Conservation (phyloP, 1,284 basidiomycete species). For the Sanghuangporus weigelae region DNA sequence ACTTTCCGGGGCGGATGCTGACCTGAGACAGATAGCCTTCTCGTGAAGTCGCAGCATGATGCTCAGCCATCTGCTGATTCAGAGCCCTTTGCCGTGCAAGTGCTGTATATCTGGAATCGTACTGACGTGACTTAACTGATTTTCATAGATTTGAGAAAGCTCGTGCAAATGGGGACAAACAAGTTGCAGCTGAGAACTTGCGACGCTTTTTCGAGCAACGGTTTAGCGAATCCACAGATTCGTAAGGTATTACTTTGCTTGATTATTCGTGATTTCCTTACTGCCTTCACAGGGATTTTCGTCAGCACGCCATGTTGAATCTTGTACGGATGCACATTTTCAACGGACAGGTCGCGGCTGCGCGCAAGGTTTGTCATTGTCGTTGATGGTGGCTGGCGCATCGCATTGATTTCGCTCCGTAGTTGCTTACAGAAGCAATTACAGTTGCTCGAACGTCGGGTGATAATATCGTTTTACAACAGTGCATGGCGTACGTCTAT, state of each 20-base stretch:
- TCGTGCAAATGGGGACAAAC: conserved; percentile 58
- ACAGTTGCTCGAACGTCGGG: conserved; percentile 63
- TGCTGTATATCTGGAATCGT: not conserved
- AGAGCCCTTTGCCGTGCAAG: conserved; percentile 58
- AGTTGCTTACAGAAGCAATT: conserved; percentile 73
- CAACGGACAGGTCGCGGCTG: conserved; percentile 58
- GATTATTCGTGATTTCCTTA: conserved; percentile 6
- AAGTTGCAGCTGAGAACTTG: conserved; percentile 60
- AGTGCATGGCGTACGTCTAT: conserved; percentile 61
- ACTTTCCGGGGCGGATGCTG: conserved; percentile 4
- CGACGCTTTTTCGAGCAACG: conserved; percentile 77
- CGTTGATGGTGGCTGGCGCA: not conserved
- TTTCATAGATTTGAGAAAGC: conserved; percentile 59
- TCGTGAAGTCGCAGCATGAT: conserved; percentile 64
- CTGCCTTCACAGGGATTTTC: conserved; percentile 48
- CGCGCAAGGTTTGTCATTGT: conserved; percentile 47
- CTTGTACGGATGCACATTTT: conserved; percentile 74
- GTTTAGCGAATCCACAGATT: conserved; percentile 72
- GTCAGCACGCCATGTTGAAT: conserved; percentile 72
- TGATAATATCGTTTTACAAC: conserved; percentile 66
- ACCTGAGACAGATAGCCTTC: conserved; percentile 37
- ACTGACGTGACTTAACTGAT: not conserved
- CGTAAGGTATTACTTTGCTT: conserved; percentile 4
- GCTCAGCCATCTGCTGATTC: conserved; percentile 58
- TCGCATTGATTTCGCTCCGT: not conserved